Evolutionary conservation across 495 filamentous ascomycete species (phyloP).

Genomic region (Filosporella fistucella): DNA sequence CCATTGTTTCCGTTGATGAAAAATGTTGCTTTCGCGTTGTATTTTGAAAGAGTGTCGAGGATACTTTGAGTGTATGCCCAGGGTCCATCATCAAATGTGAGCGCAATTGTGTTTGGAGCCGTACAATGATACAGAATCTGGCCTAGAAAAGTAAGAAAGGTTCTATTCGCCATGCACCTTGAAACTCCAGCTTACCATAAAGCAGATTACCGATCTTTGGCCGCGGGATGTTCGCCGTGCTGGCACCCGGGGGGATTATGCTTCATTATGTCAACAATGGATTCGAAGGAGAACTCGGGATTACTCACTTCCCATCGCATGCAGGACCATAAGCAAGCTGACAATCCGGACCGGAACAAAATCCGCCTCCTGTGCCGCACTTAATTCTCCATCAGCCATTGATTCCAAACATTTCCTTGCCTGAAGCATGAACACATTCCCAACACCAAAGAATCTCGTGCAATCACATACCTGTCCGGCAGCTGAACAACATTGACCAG

Average conservation of each 20-base stretch:
- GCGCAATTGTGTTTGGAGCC: slow-evolving; percentile 36
- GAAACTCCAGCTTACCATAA: slow-evolving; percentile 47
- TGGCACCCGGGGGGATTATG: slow-evolving; percentile 42
- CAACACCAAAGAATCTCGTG: too few relatives aligned
- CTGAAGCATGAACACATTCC: too few relatives aligned
- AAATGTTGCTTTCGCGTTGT: slow-evolving; percentile 59
- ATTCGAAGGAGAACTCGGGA: background rate
- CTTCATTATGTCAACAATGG: slow-evolving; percentile 1
- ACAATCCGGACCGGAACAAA: slow-evolving; percentile 65
- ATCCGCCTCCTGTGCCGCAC: slow-evolving; percentile 28
- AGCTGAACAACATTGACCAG: slow-evolving; percentile 6
- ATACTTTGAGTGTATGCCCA: slow-evolving; percentile 54
- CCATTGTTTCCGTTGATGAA: slow-evolving; percentile 44
- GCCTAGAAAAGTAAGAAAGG: slow-evolving; percentile 23
- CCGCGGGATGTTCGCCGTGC: slow-evolving; percentile 53
- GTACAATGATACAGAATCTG: slow-evolving; percentile 60
- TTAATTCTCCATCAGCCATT: too few relatives aligned
- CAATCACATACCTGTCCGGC: too few relatives aligned
- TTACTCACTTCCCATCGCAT: slow-evolving; percentile 60
- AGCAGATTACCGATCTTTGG: slow-evolving; percentile 51
- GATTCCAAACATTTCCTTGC: too few relatives aligned
- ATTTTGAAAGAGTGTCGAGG: slow-evolving; percentile 52
- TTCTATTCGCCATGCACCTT: background rate
- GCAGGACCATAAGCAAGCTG: slow-evolving; percentile 57
- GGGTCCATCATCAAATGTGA: slow-evolving; percentile 71